Evolutionary conservation across 352 stramenopile species (phyloP).

Genomic region (Phytopythium cucurbitacearum): DNA sequence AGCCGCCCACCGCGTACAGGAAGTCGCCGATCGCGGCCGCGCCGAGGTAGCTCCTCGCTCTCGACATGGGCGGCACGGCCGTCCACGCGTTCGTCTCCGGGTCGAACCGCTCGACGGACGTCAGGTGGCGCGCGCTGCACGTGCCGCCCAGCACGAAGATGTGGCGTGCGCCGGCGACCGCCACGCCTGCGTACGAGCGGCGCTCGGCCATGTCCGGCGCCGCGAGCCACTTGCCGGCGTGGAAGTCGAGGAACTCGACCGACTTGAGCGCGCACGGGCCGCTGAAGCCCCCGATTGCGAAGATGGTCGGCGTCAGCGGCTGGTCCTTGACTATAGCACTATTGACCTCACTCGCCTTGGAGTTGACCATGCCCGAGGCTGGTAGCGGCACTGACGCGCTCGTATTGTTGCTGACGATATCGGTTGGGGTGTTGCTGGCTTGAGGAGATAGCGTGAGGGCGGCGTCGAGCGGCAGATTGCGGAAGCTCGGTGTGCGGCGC

Average conservation of each 20-base stretch:
- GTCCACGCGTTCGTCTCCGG: conserved; percentile 50
- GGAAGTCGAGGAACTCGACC: conserved; percentile 68
- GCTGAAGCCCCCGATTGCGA: conserved; percentile 70
- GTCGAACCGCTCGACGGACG: conserved; percentile 53
- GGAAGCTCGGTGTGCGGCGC: conserved; percentile 48
- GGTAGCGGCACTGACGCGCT: conserved; percentile 1
- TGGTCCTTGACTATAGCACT: conserved; percentile 5
- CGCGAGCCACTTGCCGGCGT: conserved; percentile 48
- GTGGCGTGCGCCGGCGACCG: conserved; percentile 34
- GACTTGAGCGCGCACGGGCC: conserved; percentile 45
- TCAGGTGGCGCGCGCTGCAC: conserved; percentile 50
- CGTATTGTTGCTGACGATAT: no score
- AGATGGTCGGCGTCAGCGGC: conserved; percentile 45
- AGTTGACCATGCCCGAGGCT: conserved; percentile 2
- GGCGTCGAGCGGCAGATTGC: conserved; percentile 36
- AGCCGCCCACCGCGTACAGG: conserved; percentile 65
- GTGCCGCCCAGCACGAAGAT: conserved; percentile 65
- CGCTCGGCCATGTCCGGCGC: conserved; percentile 45
- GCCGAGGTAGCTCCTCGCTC: conserved; percentile 60
- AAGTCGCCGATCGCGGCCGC: conserved; percentile 34
- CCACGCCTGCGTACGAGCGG: conserved; percentile 62
- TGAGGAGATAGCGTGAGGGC: background rate
- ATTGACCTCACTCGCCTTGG: conserved; percentile 1
- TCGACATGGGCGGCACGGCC: conserved; percentile 46
- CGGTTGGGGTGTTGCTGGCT: no score